Conservation (phyloP, 176 grass and related monocot species). For the Ananas comosus region DNA sequence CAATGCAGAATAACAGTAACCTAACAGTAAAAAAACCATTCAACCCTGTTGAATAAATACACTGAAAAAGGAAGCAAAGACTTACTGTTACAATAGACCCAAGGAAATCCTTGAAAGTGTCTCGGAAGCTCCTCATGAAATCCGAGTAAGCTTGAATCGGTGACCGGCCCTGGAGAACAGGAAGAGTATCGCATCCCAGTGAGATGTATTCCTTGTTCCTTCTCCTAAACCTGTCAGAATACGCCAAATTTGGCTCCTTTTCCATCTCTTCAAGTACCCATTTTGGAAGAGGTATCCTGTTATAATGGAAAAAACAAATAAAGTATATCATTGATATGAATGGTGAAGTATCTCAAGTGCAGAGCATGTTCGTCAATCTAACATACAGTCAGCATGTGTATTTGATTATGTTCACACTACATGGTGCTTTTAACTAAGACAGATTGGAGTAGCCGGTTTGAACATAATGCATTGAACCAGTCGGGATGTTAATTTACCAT, state of each 20-base stretch:
- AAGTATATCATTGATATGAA: neutral
- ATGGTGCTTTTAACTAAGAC: too few species aligned
- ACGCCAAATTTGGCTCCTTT: conserved; percentile 55
- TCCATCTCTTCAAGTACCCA: conserved; percentile 80
- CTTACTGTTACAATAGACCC: conserved; percentile 55
- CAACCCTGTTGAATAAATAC: neutral
- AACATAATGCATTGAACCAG: too few species aligned
- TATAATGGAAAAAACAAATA: conserved; percentile 3
- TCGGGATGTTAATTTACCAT: too few species aligned
- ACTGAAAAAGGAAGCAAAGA: conserved; percentile 21
- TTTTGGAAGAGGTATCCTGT: conserved; percentile 56
- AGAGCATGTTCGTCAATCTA: too few species aligned
- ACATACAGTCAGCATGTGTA: too few species aligned
- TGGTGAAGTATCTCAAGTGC: too few species aligned
- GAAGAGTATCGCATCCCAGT: conserved; percentile 57
- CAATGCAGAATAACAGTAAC: conserved; percentile 4
- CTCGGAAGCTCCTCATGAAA: conserved; percentile 74
- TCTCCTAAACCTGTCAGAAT: conserved; percentile 45
- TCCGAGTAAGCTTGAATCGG: conserved; percentile 79
- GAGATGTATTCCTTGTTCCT: conserved; percentile 81
- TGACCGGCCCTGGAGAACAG: conserved; percentile 55
- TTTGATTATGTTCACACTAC: too few species aligned
- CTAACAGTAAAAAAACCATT: neutral
- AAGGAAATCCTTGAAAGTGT: conserved; percentile 59
- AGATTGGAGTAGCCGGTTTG: too few species aligned